Conservation (phyloP, 208 protist genomes). For the Strigomonas culicis region DNA sequence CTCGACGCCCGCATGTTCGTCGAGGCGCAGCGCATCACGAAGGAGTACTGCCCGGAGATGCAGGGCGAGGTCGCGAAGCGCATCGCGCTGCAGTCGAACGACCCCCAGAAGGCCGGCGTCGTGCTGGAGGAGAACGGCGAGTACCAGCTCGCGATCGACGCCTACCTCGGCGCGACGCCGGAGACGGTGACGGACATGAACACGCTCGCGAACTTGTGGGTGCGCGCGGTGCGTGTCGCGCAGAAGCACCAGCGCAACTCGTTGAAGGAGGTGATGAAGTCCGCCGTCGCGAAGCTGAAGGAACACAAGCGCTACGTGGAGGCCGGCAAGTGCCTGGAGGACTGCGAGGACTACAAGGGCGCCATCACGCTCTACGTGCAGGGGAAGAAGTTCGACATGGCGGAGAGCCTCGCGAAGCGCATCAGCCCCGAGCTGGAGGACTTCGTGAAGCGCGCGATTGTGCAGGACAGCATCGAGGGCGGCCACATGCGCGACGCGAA, state of each 20-base stretch:
- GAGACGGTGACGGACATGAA: slow-evolving; percentile 62
- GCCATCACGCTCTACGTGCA: slow-evolving; percentile 95
- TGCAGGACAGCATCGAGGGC: slow-evolving; percentile 84
- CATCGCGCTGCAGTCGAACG: slow-evolving; percentile 80
- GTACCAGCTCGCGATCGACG: slow-evolving; percentile 93
- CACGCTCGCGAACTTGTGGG: slow-evolving; percentile 87
- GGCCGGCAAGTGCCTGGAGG: slow-evolving; percentile 85
- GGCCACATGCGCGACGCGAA: slow-evolving; percentile 72
- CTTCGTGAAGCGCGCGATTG: slow-evolving; percentile 87
- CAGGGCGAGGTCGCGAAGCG: slow-evolving; percentile 80
- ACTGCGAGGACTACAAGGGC: slow-evolving; percentile 89
- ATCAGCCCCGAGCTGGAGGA: slow-evolving; percentile 85
- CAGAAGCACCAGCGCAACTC: slow-evolving; percentile 87
- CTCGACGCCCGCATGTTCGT: slow-evolving; percentile 88
- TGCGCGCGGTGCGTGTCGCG: slow-evolving; percentile 94
- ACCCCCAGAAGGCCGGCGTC: slow-evolving; percentile 82
- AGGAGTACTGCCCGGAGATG: slow-evolving; percentile 89
- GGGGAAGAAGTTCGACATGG: slow-evolving; percentile 91
- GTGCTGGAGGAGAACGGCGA: slow-evolving; percentile 93
- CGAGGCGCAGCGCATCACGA: slow-evolving; percentile 92
- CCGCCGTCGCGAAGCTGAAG: slow-evolving; percentile 71
- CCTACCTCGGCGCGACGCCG: slow-evolving; percentile 85
- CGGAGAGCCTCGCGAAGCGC: slow-evolving; percentile 77
- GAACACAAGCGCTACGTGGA: slow-evolving; percentile 80
- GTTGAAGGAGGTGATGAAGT: slow-evolving; percentile 77